Evolutionary conservation across 164 flowering plant species (phyloP).

Genomic region (Buxus sempervirens): DNA sequence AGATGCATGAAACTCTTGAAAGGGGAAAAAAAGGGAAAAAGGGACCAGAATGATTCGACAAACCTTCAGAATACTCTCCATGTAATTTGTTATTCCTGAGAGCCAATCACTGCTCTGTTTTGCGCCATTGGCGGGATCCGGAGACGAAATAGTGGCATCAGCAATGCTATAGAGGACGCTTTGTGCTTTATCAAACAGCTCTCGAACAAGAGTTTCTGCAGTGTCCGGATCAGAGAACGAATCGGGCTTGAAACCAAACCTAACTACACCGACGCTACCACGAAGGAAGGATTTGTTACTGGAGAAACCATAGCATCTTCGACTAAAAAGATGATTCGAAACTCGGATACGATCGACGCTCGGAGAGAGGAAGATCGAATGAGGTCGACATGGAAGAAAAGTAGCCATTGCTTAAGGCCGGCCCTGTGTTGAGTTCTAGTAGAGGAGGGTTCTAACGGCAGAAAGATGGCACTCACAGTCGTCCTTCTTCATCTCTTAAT

Average conservation of each 20-base stretch:
- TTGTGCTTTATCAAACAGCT: slow-evolving; percentile 56
- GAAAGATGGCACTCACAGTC: not conserved
- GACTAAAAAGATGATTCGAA: slow-evolving; percentile 23
- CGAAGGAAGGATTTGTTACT: slow-evolving; percentile 29
- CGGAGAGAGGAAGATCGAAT: slow-evolving; percentile 26
- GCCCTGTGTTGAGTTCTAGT: too few species aligned
- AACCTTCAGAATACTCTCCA: slow-evolving; percentile 88
- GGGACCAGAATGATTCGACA: not conserved
- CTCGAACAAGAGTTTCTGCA: slow-evolving; percentile 30
- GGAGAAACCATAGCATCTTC: slow-evolving; percentile 18
- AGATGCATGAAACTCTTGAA: not conserved
- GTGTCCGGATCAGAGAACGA: slow-evolving; percentile 37
- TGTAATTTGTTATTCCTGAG: slow-evolving; percentile 60
- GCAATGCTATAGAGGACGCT: slow-evolving; percentile 68
- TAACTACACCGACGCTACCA: slow-evolving; percentile 32
- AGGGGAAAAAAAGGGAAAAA: not conserved
- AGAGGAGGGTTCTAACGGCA: not conserved
- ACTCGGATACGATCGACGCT: slow-evolving; percentile 18
- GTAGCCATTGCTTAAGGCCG: slow-evolving; percentile 30
- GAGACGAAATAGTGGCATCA: slow-evolving; percentile 70
- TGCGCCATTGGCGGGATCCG: slow-evolving; percentile 24
- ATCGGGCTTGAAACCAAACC: slow-evolving; percentile 42
- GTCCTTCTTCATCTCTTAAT: not conserved
- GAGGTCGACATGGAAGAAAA: slow-evolving; percentile 27
- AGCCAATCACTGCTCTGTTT: slow-evolving; percentile 80